Percentiles rank a stretch among this genome's conserved stretches.
phyloP scores from a whole-genome alignment of 345 rosid genomes.

The Chamaenerion angustifolium region DNA sequence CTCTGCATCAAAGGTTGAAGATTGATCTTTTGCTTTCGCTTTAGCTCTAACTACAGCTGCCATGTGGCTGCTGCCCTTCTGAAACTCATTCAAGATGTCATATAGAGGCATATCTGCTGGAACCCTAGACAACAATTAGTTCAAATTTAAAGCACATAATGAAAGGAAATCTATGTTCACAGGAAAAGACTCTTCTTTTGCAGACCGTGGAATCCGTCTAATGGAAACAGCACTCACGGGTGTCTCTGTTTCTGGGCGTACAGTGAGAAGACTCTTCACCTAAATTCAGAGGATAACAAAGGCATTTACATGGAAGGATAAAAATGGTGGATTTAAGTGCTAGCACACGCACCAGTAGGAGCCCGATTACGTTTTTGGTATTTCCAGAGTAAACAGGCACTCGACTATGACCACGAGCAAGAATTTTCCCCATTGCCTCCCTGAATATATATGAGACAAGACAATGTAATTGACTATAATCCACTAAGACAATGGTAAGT shows the following conservation, averaged over 20 bases:
- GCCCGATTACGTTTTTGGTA: constrained; percentile 81
- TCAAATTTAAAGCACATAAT: background rate
- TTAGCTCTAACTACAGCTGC: constrained; percentile 87
- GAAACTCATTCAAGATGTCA: constrained; percentile 92
- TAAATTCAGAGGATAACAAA: constrained; percentile 6
- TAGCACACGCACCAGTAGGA: constrained; percentile 53
- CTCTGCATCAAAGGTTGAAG: constrained; percentile 22
- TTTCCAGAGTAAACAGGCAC: constrained; percentile 87
- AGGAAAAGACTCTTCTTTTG: background rate
- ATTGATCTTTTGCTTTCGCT: constrained; percentile 38
- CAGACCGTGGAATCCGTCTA: constrained; percentile 79
- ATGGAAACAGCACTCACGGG: constrained; percentile 81
- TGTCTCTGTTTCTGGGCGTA: constrained; percentile 92
- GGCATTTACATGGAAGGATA: too few relatives aligned
- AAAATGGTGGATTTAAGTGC: too few relatives aligned
- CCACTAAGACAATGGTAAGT: background rate
- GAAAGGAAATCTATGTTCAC: background rate
- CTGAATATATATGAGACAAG: constrained; percentile 15
- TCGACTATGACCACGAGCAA: constrained; percentile 93
- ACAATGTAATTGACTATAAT: background rate
- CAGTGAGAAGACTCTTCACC: constrained; percentile 96
- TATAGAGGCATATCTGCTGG: constrained; percentile 96
- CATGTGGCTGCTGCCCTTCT: constrained; percentile 99
- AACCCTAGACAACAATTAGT: constrained; percentile 39
- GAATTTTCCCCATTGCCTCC: constrained; percentile 89